Base-by-base conservation (phyloP, 345 rosid genomes). In the Trapa incisa region DNA sequence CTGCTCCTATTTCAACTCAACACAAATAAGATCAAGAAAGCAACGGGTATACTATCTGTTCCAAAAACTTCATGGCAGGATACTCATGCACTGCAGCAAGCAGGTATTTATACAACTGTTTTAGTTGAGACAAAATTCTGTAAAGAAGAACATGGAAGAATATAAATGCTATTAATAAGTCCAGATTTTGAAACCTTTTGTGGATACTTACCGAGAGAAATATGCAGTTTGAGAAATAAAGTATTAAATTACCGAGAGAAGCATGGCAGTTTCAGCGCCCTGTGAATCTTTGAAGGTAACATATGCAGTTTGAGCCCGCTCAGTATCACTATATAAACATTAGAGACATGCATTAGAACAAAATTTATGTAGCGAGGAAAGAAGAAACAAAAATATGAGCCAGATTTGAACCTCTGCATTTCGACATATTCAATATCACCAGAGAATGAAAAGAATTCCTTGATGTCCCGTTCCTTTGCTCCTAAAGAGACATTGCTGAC, bases 401-500 rank as follows among this genome's bases (percentile, higher is more conserved):
- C 17, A 66, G 29, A 45, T 48, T 35, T 73, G 33, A 65, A 88
- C 97, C 88, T 88, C 69, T 68, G 80, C 73, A 85, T 84, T 78
- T 88, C 89, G 9, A 91, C 87, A 74, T 80, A 88, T 33, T 74
- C 75, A 48, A 91, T 81, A 63, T 91, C 93, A 14, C 97, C 97
- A 12, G 96, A 86, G 76, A 86, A 86, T 37, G 96, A 91, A 76
- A 91, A 91, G 74, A 91, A 91, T 80, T 86, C 97, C 75, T 81
- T 77, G 74, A 91, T 80, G 66, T 85, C 96, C 52, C 75, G 72
- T 45, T 85, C 89, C 5, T 87, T 76, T 61, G 97, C 97, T 72
- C 86, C 81, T 0, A 88, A 73, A 37, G 97, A 91, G 70, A 91
- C 82, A 67, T 85, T 83, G 81, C 86, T 79, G 68, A 87, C 88